Evolutionary conservation across 2,329 filamentous ascomycete genomes (phyloP), one percentile per base, ranked within the genome.

Genomic region (Drechmeria coniospora): DNA sequence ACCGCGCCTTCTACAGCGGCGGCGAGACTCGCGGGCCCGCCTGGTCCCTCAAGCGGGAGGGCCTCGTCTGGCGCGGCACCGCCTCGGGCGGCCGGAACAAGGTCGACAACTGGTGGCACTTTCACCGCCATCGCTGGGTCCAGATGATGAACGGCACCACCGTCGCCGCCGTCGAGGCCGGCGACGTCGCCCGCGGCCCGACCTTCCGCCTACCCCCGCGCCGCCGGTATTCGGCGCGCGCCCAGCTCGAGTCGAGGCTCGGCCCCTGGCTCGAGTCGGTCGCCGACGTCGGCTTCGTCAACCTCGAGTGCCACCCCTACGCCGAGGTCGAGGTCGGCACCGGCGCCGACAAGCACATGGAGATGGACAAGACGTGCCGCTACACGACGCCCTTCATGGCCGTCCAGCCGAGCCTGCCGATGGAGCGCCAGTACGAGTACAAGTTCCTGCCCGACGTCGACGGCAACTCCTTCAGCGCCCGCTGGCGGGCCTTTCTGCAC

Each of bases 61-160:
- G 50, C 3, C 50, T 73, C 25, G 53, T 75, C 21, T 79, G 74
- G 74, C 68, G 74, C 21, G 74, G 74, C 25, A 66, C 69, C 2
- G 71, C 68, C 3, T 74, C 72, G 6, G 74, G 73, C 3, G 74
- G 72, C 2, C 55, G 58, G 16, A 49, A 59, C 25, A 53, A 51
- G 31, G 40, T 42, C 11, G 45, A 70, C 24, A 77, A 66, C 34
- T 82, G 76, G 75, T 59, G 59, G 19, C 65, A 69, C 20, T 78
- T 79, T 40, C 76, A 81, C 35, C 70, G 76, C n/a, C 75, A 79
- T 39, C 70, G 77, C 4, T 68, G 80, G 32, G 56, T 80, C 15
- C 59, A 72, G 32, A 76, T 80, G 71, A 54, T 77, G 26, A 80
- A 82, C 40, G 64, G 63, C 6, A 75, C 70, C 1, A 62, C 57